Evolutionary conservation across 164 flowering plant species (phyloP).

Genomic region (Euptelea pleiosperma): DNA sequence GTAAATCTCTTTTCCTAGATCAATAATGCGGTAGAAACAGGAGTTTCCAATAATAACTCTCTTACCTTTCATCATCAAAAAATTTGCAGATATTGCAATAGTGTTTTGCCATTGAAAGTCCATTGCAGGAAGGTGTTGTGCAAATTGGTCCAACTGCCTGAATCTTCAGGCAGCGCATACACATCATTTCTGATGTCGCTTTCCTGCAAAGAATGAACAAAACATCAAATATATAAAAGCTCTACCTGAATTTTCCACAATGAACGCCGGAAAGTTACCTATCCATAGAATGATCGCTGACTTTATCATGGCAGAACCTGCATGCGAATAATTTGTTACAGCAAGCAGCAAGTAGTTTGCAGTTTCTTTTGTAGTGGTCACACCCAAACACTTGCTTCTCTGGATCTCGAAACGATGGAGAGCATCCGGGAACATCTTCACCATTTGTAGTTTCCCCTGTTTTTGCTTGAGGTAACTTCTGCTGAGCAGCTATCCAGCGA

Average conservation of each 20-base stretch:
- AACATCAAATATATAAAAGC: slow-evolving; percentile 6
- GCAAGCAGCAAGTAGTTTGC: slow-evolving; percentile 88
- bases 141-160: slow-evolving; percentile 86
- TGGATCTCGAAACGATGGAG: slow-evolving; percentile 77
- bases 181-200: slow-evolving; percentile 92
- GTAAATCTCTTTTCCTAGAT: too few species aligned
- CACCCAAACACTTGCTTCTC: slow-evolving; percentile 78
- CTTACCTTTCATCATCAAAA: slow-evolving; percentile 94
- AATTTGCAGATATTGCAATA: slow-evolving; percentile 88
- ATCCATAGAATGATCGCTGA: slow-evolving; percentile 94
- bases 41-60: not conserved
- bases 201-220: slow-evolving; percentile 44
- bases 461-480: slow-evolving; percentile 59
- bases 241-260: not conserved
- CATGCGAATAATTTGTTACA: slow-evolving; percentile 85
- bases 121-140: slow-evolving; percentile 76
- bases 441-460: slow-evolving; percentile 41
- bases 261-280: slow-evolving; percentile 42
- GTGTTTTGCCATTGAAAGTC: slow-evolving; percentile 79
- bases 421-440: slow-evolving; percentile 52
- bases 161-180: slow-evolving; percentile 80
- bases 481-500: slow-evolving; percentile 97
- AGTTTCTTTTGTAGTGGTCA: slow-evolving; percentile 94
- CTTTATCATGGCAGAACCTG: slow-evolving; percentile 92
- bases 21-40: too few species aligned